Base-by-base conservation (phyloP, 345 rosid species). In the Xanthoceras sorbifolium region DNA sequence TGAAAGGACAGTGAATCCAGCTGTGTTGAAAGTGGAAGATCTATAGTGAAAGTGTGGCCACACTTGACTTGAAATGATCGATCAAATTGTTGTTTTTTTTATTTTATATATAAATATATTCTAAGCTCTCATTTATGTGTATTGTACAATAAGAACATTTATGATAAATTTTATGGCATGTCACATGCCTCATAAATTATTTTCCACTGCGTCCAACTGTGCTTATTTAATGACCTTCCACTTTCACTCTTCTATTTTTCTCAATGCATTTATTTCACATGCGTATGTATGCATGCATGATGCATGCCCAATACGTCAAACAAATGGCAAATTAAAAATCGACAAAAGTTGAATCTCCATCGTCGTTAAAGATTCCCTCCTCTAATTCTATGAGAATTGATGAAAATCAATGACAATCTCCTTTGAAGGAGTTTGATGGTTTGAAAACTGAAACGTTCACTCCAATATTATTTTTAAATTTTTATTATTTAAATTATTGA, bases 121-220 rank as follows among this genome's bases (percentile, higher is more conserved):
- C n/a, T n/a, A n/a, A n/a, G n/a, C n/a, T n/a, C n/a, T n/a, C n/a
- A 15, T 3, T 36, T 61, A 34, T 73, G 25, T 28, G 20, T 15
- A 46, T 14, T 0, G 73, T 69, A 74, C 76, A 42, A 52, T 3
- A 52, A 18, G n/a, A 71, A 44, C 82, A 81, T 84, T 84, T 71
- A 84, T 67, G 20, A n/a, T 18, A 54, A 54, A 20, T 54, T 20
- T 75, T 55, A 78, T 66, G 84, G 84, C 72, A 62, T 50, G 64
- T 78, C 86, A 81, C 86, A 84, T 81, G 86, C 80, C 71, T 81
- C 76, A 63, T 78, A 63, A 81, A 67, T 73, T 78, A 59, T 72
- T 68, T n/a, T 50, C 40, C 29, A 60, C 61, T 74, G 75, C 22
- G 29, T 26, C 80, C 82, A 68, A 54, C 78, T 28, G 78, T 69